Conservation (phyloP, 2,329 filamentous ascomycete species). For the Dryadomyces sulphureus region DNA sequence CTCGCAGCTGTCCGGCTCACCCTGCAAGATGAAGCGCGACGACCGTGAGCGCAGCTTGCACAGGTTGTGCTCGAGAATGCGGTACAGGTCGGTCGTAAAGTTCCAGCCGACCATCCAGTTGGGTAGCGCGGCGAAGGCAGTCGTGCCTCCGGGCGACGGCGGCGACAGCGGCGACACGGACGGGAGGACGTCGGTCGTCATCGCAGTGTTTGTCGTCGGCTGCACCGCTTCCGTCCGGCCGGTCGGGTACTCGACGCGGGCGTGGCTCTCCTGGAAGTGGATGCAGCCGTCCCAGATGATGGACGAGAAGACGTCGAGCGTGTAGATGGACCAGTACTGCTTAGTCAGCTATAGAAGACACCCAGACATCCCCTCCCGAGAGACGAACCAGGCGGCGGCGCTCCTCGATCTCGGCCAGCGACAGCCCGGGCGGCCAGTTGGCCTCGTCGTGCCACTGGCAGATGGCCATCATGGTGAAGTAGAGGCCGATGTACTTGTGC, state of each 20-base stretch:
- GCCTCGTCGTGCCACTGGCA: slow-evolving; percentile 15
- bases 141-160: neutral
- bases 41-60: slow-evolving; percentile 9
- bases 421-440: slow-evolving; percentile 12
- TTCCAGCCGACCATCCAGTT: slow-evolving; percentile 41
- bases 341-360: slow-evolving; percentile 8
- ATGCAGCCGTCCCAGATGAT: slow-evolving; percentile 35
- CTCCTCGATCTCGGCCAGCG: slow-evolving; percentile 11
- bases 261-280: slow-evolving; percentile 28
- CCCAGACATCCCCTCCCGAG: neutral
- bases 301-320: slow-evolving; percentile 36
- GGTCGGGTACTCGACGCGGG: slow-evolving; percentile 30
- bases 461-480: slow-evolving; percentile 14
- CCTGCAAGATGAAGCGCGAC: slow-evolving; percentile 7
- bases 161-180: neutral
- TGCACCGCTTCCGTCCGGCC: slow-evolving; percentile 10
- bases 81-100: slow-evolving; percentile 40
- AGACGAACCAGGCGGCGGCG: slow-evolving; percentile 10
- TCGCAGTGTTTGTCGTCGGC: neutral
- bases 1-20: slow-evolving; percentile 1
- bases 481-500: slow-evolving; percentile 15
- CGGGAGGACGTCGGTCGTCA: neutral
- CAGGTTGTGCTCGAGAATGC: slow-evolving; percentile 34
- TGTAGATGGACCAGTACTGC: slow-evolving; percentile 41
- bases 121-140: neutral